phyloP scores from a whole-genome alignment of 164 flowering plant genomes.

The Cinnamomum micranthum region DNA sequence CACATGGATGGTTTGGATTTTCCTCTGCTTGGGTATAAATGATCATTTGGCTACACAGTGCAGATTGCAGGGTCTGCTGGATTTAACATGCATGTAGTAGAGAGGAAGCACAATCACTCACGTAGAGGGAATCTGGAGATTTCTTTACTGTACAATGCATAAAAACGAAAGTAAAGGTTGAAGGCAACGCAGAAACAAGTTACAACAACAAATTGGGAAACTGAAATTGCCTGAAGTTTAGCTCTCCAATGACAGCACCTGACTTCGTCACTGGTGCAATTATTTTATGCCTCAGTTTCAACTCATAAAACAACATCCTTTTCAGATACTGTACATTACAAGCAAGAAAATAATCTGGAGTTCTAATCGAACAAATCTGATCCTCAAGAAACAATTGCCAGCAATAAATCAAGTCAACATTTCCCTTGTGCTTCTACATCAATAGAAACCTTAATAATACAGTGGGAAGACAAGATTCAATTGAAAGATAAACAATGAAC shows the following conservation, averaged over 20 bases:
- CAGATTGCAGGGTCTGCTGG: too few species aligned
- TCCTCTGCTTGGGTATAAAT: too few species aligned
- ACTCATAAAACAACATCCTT: neutral
- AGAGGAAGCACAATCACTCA: too few species aligned
- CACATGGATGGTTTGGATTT: too few species aligned
- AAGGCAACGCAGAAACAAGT: too few species aligned
- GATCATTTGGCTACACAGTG: too few species aligned
- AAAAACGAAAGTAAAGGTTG: too few species aligned
- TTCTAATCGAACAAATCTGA: neutral
- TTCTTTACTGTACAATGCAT: too few species aligned
- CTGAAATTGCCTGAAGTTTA: neutral
- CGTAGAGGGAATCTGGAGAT: too few species aligned
- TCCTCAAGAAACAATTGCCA: neutral
- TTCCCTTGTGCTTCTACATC: neutral
- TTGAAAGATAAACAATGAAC: neutral
- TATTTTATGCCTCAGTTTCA: neutral
- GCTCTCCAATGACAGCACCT: neutral
- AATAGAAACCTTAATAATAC: neutral
- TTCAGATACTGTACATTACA: neutral
- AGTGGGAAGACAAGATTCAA: neutral
- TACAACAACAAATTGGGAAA: neutral
- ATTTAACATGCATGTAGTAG: too few species aligned
- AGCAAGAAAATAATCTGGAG: neutral
- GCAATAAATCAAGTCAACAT: neutral
- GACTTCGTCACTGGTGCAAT: neutral